phyloP scores from a whole-genome alignment of 352 stramenopile genomes.

The Pythium sp. region DNA sequence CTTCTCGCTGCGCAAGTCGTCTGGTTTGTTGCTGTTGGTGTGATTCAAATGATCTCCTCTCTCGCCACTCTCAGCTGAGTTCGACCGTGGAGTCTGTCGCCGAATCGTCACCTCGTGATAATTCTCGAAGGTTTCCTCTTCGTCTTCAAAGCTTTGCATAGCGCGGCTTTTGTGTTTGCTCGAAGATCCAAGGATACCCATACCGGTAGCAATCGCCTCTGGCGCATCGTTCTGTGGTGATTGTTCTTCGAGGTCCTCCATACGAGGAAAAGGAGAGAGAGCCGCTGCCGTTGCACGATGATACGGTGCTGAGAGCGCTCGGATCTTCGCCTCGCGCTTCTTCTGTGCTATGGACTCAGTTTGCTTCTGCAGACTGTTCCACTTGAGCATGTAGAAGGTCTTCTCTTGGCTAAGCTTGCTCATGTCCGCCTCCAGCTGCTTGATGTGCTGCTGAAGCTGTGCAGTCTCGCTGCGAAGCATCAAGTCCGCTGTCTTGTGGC shows the following conservation, averaged over 20 bases:
- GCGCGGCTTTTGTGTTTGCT: background rate
- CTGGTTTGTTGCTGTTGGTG: background rate
- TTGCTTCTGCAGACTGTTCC: conserved; percentile 39
- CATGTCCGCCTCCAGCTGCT: conserved; percentile 48
- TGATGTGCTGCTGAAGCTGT: conserved; percentile 44
- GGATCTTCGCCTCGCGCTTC: conserved; percentile 48
- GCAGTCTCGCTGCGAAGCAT: conserved; percentile 44
- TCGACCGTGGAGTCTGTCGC: background rate
- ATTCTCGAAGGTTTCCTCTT: conserved; percentile 38
- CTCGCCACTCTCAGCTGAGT: background rate
- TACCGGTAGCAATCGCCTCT: conserved; percentile 1
- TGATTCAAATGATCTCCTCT: background rate
- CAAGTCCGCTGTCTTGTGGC: conserved; percentile 31
- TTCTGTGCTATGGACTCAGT: conserved; percentile 35
- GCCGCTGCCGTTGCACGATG: conserved; percentile 15
- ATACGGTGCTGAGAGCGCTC: conserved; percentile 41
- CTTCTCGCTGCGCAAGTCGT: conserved; percentile 11
- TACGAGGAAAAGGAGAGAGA: background rate
- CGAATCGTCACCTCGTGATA: conserved; percentile 27
- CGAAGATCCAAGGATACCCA: background rate
- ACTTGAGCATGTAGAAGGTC: conserved; percentile 42
- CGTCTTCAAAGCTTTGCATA: conserved; percentile 28
- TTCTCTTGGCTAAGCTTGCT: conserved; percentile 48
- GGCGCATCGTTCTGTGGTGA: background rate
- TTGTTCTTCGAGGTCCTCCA: background rate